Evolutionary conservation across 2,329 filamentous ascomycete genomes (phyloP), one percentile per base, ranked within the genome.

Genomic region (Endoconidiophora polonica): DNA sequence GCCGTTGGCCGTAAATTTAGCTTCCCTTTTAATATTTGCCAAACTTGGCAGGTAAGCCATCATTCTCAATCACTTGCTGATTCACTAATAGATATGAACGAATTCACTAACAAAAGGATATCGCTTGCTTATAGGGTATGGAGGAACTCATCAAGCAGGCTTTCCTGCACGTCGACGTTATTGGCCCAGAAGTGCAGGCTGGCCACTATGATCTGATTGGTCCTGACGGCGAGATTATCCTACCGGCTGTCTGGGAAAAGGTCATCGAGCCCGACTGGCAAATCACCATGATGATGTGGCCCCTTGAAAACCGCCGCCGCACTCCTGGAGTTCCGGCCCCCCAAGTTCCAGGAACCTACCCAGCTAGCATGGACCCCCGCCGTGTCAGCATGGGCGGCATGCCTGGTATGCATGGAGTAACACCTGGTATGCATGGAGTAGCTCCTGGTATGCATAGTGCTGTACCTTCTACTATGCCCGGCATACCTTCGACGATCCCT

Each of bases 1-100:
- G 87, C 87, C 1, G 79, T 95, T 14, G 85, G 86, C 29, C 76
- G 88, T 56, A 94, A 93, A 63, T 95, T 93, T 63, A 91, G 79
- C 65, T 94, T 95, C 60, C 88, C 88, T 1, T 94, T 81, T 65
- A 77, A 88, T 55, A 64, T 93, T 26, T 94, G 87, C 64, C 77
- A 79, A 59, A 91, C 81, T 2, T 93, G 86, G 86, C 69, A 72
- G 68, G 84, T 88, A 76, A 61, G 77, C 73, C 49, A 14, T 23
- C 24, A 39, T 12, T 24, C 38, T 26, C 44, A 24, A 5, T 41
- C 14, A 20, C 12, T 18, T 9, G 26, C 37, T n/a, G 24, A 23
- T n/a, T 9, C 16, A 29, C 37, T 18, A n/a, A 6, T 10, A 33
- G 4, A 44, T 20, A 38, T 10, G 7, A 5, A 20, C 40, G n/a